phyloP scores from a whole-genome alignment of 257 asterid species.

The Ilex aquifolium region DNA sequence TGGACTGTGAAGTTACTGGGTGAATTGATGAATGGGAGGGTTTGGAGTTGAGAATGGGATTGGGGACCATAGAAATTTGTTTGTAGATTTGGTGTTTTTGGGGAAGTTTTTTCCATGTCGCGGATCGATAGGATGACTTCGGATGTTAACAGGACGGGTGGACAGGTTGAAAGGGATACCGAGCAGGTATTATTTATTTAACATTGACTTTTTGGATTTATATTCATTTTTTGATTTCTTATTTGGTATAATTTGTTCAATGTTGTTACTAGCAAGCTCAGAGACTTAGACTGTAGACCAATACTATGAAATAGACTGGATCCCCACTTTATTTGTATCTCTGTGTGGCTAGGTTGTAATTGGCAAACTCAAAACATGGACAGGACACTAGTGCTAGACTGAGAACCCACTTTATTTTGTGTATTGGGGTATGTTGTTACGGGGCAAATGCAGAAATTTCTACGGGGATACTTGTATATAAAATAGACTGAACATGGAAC shows the following conservation, averaged over 20 bases:
- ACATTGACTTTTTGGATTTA: constrained; percentile 5
- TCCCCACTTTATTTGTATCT: no score
- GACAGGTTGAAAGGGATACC: constrained; percentile 65
- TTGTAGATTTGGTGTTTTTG: constrained; percentile 34
- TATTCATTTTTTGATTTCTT: constrained; percentile 3
- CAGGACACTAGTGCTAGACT: no score
- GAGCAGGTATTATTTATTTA: constrained; percentile 46
- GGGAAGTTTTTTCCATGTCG: constrained; percentile 32
- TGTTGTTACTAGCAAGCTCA: background rate
- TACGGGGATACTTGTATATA: no score
- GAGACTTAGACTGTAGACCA: no score
- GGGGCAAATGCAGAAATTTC: no score
- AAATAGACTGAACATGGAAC: no score
- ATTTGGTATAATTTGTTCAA: background rate
- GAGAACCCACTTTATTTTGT: no score
- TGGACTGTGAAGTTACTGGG: constrained; percentile 11
- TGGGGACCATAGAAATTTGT: background rate
- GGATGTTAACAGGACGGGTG: constrained; percentile 58
- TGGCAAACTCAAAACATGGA: no score
- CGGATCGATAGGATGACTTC: constrained; percentile 61
- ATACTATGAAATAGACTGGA: no score
- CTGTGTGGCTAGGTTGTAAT: no score
- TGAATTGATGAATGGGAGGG: constrained; percentile 39
- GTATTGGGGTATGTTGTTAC: no score
- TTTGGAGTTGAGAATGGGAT: constrained; percentile 4